A percentile compares a stretch with the other conserved stretches of the same genome.
phyloP scores from a whole-genome alignment of 495 filamentous ascomycete genomes.

The Aspergillus sparsus region DNA sequence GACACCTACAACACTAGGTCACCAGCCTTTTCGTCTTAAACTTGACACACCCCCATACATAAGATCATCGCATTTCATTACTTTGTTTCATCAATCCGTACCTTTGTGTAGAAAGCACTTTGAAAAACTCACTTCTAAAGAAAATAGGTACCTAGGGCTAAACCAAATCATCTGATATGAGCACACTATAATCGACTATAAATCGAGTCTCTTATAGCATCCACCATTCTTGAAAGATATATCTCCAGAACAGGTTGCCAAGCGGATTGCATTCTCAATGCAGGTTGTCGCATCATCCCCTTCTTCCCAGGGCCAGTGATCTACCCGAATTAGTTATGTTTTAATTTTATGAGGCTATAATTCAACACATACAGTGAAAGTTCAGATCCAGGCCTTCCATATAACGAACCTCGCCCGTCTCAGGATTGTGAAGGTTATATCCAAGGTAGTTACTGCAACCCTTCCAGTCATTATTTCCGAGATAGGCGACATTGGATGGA shows the following conservation, averaged over 20 bases:
- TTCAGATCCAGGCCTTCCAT: background rate
- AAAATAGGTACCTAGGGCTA: background rate
- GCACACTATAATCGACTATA: background rate
- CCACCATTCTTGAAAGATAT: background rate
- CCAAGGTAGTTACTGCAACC: background rate
- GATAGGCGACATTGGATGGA: background rate
- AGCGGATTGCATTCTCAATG: background rate
- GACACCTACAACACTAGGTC: no score
- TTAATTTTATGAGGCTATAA: background rate
- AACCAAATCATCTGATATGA: background rate
- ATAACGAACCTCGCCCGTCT: background rate
- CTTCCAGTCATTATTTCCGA: background rate
- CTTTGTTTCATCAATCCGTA: no score
- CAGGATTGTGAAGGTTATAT: background rate
- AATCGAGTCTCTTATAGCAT: background rate
- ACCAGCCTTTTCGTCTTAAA: no score
- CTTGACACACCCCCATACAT: no score
- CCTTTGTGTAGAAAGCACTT: no score
- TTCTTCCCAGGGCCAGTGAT: background rate
- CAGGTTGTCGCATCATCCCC: background rate
- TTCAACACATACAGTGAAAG: background rate
- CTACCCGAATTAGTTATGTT: background rate
- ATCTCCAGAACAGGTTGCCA: background rate
- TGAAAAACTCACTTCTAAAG: no score
- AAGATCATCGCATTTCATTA: no score